Evolutionary conservation across 2,329 filamentous ascomycete species (phyloP).

Genomic region (Fusarium albidum): DNA sequence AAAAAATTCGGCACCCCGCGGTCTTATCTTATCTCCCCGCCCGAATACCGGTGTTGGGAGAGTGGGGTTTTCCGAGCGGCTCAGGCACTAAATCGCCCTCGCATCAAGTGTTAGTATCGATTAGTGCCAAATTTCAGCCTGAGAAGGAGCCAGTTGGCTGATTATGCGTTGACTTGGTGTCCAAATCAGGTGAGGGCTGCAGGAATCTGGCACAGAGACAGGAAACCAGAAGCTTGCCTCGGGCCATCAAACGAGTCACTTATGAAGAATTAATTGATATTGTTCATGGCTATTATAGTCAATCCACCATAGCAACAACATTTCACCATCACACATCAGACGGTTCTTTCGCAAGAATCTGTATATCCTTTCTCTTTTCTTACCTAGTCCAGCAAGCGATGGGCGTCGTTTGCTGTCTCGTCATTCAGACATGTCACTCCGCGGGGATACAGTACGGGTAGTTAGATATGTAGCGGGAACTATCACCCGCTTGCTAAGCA

Average conservation of each 20-base stretch:
- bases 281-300: too few species aligned
- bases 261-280: too few species aligned
- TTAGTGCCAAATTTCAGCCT: background rate
- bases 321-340: too few species aligned
- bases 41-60: conserved; percentile 9
- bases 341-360: background rate
- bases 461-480: conserved; percentile 8
- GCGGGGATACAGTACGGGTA: conserved; percentile 10
- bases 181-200: background rate
- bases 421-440: conserved; percentile 7
- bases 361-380: conserved; percentile 9
- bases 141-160: background rate
- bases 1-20: conserved; percentile 48
- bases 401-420: background rate
- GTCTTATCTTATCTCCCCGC: conserved; percentile 42
- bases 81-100: background rate
- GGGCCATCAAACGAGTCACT: too few species aligned
- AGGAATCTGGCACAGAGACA: background rate
- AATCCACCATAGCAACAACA: too few species aligned
- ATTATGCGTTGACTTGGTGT: background rate
- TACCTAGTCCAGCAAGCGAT: background rate
- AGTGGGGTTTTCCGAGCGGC: background rate
- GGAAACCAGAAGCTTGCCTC: too few species aligned
- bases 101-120: conserved; percentile 7
- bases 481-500: conserved; percentile 27